Evolutionary conservation across 805 yeast genomes (phyloP), one percentile per base, ranked within the genome.

Genomic region (Lipomyces starkeyi): DNA sequence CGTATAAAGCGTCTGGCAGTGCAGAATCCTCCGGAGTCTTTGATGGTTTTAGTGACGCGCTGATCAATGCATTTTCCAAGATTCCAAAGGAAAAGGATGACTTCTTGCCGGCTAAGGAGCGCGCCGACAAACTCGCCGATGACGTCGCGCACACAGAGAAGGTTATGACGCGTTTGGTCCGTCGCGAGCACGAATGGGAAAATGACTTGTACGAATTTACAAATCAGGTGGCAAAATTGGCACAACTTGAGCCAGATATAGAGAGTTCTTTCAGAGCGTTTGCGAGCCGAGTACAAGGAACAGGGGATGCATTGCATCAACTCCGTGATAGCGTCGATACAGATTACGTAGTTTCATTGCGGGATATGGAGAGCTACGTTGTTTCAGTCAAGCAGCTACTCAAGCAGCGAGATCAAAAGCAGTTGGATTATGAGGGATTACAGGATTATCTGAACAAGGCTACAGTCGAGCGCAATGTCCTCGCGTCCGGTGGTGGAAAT

Each of bases 51-150:
- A 88, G 97, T 0, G 99, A 94, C 76, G 89, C 91, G 2, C 87
- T 95, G 56, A 90, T 94, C 89, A 94, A 94, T 76, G 97, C 97
- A n/a, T 91, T 94, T 75, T 89, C 94, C 65, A 88, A 91, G 60
- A 88, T 89, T 4, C 82, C 84, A 59, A 79, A 82, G 61, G 91
- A 88, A 74, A 78, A 81, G 32, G 87, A 89, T 58, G 97, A 91
- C 75, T 91, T 94, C 73, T 83, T 88, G 61, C 95, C 90, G 72
- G 92, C 94, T 55, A 87, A 87, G 72, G 97, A 92, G 73, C 87
- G 90, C 71, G 85, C 93, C 25, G 91, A 90, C 73, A 91, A 91
- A 77, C 80, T 94, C 64, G 95, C 92, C 75, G 97, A 91, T 71
- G 93, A 93, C 76, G 82, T 95, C 58, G 79, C 83, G 40, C 90